phyloP scores from a whole-genome alignment of 2,329 filamentous ascomycete species.

The Penicillium fuscoglaucum region DNA sequence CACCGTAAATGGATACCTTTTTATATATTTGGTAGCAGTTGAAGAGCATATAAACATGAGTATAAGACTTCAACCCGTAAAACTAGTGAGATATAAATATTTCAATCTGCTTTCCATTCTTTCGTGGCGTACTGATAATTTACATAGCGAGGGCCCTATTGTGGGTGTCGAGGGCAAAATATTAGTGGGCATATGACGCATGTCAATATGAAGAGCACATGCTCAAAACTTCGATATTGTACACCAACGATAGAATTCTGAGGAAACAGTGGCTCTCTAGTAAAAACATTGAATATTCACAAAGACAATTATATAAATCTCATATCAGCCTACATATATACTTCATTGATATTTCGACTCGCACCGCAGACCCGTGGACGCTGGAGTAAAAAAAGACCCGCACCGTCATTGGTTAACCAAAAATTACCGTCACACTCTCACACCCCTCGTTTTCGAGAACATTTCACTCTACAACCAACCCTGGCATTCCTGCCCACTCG shows the following conservation, averaged over 20 bases:
- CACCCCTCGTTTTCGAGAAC: conserved; percentile 13
- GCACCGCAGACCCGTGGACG: neutral
- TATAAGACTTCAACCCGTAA: too few relatives aligned
- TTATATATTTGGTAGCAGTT: too few relatives aligned
- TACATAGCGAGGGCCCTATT: neutral
- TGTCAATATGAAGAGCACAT: neutral
- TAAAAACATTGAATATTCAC: neutral
- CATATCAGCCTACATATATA: too few relatives aligned
- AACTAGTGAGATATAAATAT: neutral
- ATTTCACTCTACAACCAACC: conserved; percentile 10
- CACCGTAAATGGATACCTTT: neutral
- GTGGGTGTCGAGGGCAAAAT: conserved; percentile 7
- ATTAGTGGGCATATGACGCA: conserved; percentile 5
- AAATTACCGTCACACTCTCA: conserved; percentile 12
- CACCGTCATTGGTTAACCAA: conserved; percentile 14
- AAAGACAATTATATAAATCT: neutral
- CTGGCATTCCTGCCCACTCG: conserved; percentile 9
- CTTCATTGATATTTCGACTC: neutral
- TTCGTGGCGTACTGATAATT: neutral
- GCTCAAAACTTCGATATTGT: neutral
- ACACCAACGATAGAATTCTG: neutral
- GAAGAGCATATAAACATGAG: neutral
- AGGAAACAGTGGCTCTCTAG: neutral
- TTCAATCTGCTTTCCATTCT: neutral
- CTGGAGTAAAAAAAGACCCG: conserved; percentile 3